phyloP scores from a whole-genome alignment of 192 early-diverging fungal genomes.

The Backusella westeae region DNA sequence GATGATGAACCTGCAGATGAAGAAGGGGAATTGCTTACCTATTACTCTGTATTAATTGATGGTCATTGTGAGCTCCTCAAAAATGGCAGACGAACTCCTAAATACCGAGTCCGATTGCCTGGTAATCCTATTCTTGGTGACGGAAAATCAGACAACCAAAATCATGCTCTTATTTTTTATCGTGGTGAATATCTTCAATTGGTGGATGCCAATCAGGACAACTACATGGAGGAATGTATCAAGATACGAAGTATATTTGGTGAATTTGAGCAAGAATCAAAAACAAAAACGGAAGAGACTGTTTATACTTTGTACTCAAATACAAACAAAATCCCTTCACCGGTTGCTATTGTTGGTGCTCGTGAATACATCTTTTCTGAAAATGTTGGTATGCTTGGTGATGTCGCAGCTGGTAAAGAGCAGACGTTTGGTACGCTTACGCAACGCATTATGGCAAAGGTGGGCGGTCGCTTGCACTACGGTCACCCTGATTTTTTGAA shows the following conservation, averaged over 20 bases:
- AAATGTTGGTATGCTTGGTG: slow-evolving; percentile 67
- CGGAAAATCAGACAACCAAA: slow-evolving; percentile 78
- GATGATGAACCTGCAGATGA: slow-evolving; percentile 51
- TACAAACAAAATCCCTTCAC: slow-evolving; percentile 39
- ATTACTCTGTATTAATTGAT: slow-evolving; percentile 61
- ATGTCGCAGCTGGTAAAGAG: slow-evolving; percentile 75
- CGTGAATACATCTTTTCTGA: slow-evolving; percentile 74
- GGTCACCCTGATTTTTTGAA: slow-evolving; percentile 80
- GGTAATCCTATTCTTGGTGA: slow-evolving; percentile 76
- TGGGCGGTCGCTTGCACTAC: slow-evolving; percentile 68
- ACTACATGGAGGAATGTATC: slow-evolving; percentile 74
- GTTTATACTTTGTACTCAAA: slow-evolving; percentile 54
- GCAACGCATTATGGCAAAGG: slow-evolving; percentile 72
- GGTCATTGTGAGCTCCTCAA: slow-evolving; percentile 56
- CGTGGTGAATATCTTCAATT: slow-evolving; percentile 77
- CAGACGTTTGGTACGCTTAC: slow-evolving; percentile 73
- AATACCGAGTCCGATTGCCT: slow-evolving; percentile 63
- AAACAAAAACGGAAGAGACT: slow-evolving; percentile 30
- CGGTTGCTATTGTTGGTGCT: slow-evolving; percentile 73
- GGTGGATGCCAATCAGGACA: slow-evolving; percentile 79
- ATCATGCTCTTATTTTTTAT: slow-evolving; percentile 68
- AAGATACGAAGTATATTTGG: slow-evolving; percentile 73
- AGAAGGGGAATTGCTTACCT: slow-evolving; percentile 37
- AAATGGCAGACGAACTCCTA: slow-evolving; percentile 56
- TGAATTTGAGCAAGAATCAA: slow-evolving; percentile 68